phyloP scores from a whole-genome alignment of 2,329 filamentous ascomycete genomes.

The Claviceps fusiformis region DNA sequence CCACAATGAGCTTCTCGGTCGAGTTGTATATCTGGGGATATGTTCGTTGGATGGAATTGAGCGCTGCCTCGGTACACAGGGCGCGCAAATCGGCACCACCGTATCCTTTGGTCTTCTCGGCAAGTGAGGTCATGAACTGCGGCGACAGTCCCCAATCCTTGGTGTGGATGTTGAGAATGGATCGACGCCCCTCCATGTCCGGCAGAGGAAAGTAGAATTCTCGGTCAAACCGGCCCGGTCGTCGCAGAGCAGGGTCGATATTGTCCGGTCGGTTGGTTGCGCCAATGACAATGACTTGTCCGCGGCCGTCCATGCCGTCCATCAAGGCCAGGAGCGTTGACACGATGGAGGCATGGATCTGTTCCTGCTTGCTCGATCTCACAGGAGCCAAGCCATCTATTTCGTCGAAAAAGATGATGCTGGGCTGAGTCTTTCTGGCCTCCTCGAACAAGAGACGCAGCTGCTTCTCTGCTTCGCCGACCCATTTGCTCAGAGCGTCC shows the following conservation, averaged over 20 bases:
- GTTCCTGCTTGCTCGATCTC: constrained; percentile 93
- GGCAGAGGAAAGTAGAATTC: constrained; percentile 98
- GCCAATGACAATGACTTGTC: constrained; percentile 95
- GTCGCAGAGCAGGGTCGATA: constrained; percentile 86
- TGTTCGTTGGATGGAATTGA: constrained; percentile 89
- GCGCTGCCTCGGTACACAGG: constrained; percentile 85
- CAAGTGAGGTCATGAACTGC: constrained; percentile 70
- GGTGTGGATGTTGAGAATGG: constrained; percentile 92
- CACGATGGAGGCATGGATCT: constrained; percentile 96
- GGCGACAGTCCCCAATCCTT: constrained; percentile 78
- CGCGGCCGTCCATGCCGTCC: constrained; percentile 97
- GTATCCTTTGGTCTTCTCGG: constrained; percentile 86
- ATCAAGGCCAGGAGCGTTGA: constrained; percentile 87
- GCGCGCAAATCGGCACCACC: constrained; percentile 90
- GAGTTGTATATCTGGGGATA: constrained; percentile 95
- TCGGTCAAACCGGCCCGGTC: constrained; percentile 87
- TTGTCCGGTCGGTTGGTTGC: constrained; percentile 97
- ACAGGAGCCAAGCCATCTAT: constrained; percentile 95
- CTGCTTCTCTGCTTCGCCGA: constrained; percentile 93
- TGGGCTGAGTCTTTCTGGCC: constrained; percentile 86
- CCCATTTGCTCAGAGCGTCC: constrained; percentile 96
- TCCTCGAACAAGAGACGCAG: constrained; percentile 89
- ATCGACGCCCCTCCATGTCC: constrained; percentile 61
- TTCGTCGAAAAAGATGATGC: constrained; percentile 99
- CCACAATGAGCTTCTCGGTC: constrained; percentile 77